Percentiles rank a stretch among this genome's conserved stretches.
Evolutionary conservation across 331 rosid species (phyloP).

Genomic region (Erythrophleum ivorense): DNA sequence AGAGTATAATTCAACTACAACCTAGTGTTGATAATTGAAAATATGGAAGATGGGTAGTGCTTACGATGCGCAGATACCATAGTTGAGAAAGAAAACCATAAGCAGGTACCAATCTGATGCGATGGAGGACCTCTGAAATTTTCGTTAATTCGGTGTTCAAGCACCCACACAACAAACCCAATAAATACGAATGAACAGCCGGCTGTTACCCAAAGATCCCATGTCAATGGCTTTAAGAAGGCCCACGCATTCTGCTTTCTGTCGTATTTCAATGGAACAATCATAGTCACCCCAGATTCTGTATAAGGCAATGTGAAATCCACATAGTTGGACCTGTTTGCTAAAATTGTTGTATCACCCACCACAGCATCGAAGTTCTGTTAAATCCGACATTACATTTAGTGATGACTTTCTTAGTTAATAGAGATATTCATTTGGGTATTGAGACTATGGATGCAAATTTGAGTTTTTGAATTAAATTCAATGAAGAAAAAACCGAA

Average conservation of each 20-base stretch:
- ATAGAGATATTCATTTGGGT: neutral
- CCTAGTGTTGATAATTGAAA: too few species aligned
- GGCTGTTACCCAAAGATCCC: constrained; percentile 42
- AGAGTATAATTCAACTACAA: too few species aligned
- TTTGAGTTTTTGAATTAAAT: neutral
- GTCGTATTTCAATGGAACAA: constrained; percentile 42
- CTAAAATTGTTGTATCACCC: constrained; percentile 47
- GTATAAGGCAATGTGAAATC: constrained; percentile 54
- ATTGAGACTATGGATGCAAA: neutral
- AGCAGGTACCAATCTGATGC: constrained; percentile 42
- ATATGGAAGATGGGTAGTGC: too few species aligned
- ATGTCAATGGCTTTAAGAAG: constrained; percentile 49
- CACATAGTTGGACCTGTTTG: constrained; percentile 34
- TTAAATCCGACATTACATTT: neutral
- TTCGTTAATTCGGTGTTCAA: constrained; percentile 47
- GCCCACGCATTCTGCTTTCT: constrained; percentile 35
- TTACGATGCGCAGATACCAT: constrained; percentile 51
- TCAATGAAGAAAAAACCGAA: neutral
- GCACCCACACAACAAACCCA: constrained; percentile 47
- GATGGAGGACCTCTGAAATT: constrained; percentile 37
- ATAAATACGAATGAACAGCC: constrained; percentile 38
- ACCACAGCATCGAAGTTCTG: constrained; percentile 46
- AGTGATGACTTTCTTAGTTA: neutral
- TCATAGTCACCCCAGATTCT: constrained; percentile 47
- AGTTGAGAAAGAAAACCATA: constrained; percentile 54